phyloP scores from a whole-genome alignment of 139 green algal species.

The Ostreobium quekettii region DNA sequence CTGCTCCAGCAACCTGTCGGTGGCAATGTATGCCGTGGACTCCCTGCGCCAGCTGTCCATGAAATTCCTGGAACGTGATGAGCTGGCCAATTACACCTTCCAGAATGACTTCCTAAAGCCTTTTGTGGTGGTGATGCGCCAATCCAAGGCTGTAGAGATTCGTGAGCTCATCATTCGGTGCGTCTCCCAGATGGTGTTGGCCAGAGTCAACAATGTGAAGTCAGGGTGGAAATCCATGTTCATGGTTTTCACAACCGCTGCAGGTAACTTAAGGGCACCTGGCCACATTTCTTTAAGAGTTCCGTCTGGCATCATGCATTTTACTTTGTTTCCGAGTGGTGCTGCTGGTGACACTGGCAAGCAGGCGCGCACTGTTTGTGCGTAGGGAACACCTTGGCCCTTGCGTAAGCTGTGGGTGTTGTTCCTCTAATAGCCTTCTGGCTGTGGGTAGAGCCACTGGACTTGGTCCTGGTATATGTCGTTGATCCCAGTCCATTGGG shows the following conservation, averaged over 20 bases:
- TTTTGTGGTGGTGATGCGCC: constrained; percentile 94
- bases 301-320: too few species aligned
- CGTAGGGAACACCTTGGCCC: too few species aligned
- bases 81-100: constrained; percentile 98
- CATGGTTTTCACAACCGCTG: constrained; percentile 98
- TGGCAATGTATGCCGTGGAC: constrained; percentile 91
- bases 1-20: constrained; percentile 64
- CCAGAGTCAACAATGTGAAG: constrained; percentile 89
- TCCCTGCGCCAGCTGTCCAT: constrained; percentile 66
- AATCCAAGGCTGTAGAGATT: constrained; percentile 77
- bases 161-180: constrained; percentile 96
- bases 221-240: constrained; percentile 98
- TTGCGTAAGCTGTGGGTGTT: too few species aligned
- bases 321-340: too few species aligned
- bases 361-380: too few species aligned
- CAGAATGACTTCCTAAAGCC: constrained; percentile 98
- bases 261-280: too few species aligned
- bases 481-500: too few species aligned
- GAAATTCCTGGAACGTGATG: constrained; percentile 95
- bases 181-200: constrained; percentile 83
- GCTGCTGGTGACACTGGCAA: too few species aligned
- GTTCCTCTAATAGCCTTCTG: too few species aligned
- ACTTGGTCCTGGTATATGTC: too few species aligned
- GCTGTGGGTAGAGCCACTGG: too few species aligned
- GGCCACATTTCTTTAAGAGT: too few species aligned